Conservation (phyloP, 306 rosid species). For the Malus sylvestris region DNA sequence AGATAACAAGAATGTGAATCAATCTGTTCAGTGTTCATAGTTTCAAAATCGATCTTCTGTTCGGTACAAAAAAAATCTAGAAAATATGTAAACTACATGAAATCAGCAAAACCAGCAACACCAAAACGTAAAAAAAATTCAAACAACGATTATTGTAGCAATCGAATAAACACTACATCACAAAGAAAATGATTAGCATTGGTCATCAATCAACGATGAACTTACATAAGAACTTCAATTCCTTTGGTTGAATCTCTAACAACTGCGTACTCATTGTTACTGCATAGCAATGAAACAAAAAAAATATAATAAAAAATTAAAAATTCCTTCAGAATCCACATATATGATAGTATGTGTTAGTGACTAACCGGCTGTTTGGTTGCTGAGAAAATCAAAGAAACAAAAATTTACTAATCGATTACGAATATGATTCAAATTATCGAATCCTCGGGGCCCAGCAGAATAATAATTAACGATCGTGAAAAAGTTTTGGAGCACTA, state of each 20-base stretch:
- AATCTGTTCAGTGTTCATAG: not conserved
- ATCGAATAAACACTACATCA: conserved; percentile 4
- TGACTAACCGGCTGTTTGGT: conserved; percentile 1
- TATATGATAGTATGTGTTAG: not conserved
- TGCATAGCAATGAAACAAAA: not conserved
- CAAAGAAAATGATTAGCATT: not conserved
- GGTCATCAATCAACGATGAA: conserved; percentile 9
- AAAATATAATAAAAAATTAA: not conserved
- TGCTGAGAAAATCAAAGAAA: conserved; percentile 10
- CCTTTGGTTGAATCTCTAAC: conserved; percentile 71
- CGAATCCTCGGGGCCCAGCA: conserved; percentile 7
- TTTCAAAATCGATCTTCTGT: not conserved
- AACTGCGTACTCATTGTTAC: conserved; percentile 49
- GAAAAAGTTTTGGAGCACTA: not conserved
- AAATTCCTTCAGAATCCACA: not conserved
- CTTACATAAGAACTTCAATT: conserved; percentile 72
- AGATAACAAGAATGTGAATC: not conserved
- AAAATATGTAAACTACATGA: not conserved
- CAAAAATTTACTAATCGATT: not conserved
- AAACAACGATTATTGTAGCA: not conserved
- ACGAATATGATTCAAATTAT: not conserved
- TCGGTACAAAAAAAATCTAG: not conserved
- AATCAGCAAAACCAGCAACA: not conserved
- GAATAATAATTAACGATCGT: not conserved
- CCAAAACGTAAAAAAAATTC: not conserved